These are phyloP conservation scores for Tetrahymena malaccensis DNA, from an alignment of 73 alveolate species.

Conservation along the genomic window DNA sequence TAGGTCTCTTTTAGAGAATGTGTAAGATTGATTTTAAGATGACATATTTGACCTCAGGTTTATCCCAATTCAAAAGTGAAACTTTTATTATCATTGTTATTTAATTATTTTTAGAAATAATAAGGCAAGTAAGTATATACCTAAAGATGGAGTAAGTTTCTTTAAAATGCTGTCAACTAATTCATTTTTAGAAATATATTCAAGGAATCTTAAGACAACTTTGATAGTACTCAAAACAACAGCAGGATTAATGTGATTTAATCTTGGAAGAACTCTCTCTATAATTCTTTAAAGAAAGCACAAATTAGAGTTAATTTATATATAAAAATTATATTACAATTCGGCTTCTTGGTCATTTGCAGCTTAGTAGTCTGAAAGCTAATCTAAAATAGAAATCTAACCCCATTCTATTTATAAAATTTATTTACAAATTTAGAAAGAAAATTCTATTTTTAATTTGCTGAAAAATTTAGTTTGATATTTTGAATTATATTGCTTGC, in stretches of 20 bases:
- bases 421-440: not conserved
- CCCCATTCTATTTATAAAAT: slow-evolving; percentile 78
- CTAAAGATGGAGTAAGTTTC: slow-evolving; percentile 75
- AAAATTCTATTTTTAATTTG: not conserved
- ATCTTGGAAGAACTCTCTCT: slow-evolving; percentile 76
- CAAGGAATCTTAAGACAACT: slow-evolving; percentile 77
- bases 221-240: slow-evolving; percentile 83
- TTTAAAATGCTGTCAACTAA: slow-evolving; percentile 72
- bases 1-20: slow-evolving; percentile 76
- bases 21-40: slow-evolving; percentile 75
- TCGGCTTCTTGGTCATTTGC: slow-evolving; percentile 50
- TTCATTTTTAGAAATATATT: slow-evolving; percentile 71
- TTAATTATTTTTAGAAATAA: no score
- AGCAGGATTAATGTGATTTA: slow-evolving; percentile 79
- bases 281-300: slow-evolving; percentile 10
- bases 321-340: not conserved
- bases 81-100: not conserved
- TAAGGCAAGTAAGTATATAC: not conserved
- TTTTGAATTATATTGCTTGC: not conserved
- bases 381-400: slow-evolving; percentile 76
- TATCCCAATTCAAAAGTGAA: slow-evolving; percentile 70
- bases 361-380: slow-evolving; percentile 61
- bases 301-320: not conserved
- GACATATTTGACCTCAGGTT: slow-evolving; percentile 84
- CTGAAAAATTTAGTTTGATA: not conserved